Base-by-base conservation (phyloP, 306 rosid genomes). In the Amphicarpaea edgeworthii region DNA sequence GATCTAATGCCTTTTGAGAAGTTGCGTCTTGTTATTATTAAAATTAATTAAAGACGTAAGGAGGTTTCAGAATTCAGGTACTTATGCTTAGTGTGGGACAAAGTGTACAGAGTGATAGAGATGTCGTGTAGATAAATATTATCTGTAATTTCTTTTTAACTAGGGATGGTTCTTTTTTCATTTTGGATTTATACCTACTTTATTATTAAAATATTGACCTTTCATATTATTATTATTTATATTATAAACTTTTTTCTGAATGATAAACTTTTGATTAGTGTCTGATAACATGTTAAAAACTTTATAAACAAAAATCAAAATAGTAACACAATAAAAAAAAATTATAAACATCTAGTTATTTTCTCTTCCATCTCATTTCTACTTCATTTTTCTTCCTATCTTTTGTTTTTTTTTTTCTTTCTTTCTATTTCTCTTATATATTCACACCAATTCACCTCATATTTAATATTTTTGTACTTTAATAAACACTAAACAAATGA, bases 21-120 rank as follows among this genome's bases (percentile, higher is more conserved):
- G 59, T 69, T 70, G 21, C 30, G 68, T 61, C 30, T 47, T 49
- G 14, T 49, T 46, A 70, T 45, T 45, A 38, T 68, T 68, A 16
- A 19, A 55, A 78, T 77, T 57, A 57, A 59, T 26, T 68, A 32
- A 59, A 46, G 37, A 46, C 62, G 47, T 19, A 58, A 16, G 3
- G 38, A 3, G 21, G 32, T 32, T 73, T 72, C 2, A 3, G 21
- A 20, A 21, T 73, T 72, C 2, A 30, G 46, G 21, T 43, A 73
- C 77, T 42, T 58, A 6, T 57, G 17, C 12, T 10, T 57, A 24
- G 63, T 57, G 63, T 45, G 21, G 49, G 23, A n/a, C 12, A n/a
- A n/a, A 60, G 15, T 26, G 26, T 12, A 21, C 15, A 23, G 12
- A 24, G 5, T 42, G 47, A 42, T 5, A 42, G 5, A 42, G 3